Conservation (phyloP, 2,329 filamentous ascomycete genomes). For the Calonectria pteridis region DNA sequence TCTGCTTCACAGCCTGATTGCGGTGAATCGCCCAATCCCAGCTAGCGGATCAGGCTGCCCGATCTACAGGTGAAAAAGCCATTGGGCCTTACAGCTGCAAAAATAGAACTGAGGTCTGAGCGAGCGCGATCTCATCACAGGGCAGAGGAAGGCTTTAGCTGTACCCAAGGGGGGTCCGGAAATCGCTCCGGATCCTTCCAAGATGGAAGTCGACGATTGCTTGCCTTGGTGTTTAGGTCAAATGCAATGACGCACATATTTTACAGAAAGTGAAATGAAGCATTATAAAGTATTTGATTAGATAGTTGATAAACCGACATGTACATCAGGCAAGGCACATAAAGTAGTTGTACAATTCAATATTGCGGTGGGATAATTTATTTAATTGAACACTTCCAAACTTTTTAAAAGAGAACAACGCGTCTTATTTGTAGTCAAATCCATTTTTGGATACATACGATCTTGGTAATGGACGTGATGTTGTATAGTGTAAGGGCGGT, state of each 20-base stretch:
- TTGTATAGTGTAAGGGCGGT: too few relatives aligned
- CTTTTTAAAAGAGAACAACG: too few relatives aligned
- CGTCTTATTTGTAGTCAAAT: background rate
- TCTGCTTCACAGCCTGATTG: background rate
- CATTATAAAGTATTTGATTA: background rate
- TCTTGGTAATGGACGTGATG: background rate
- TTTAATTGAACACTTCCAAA: too few relatives aligned
- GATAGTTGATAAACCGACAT: too few relatives aligned
- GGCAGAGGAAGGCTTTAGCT: background rate
- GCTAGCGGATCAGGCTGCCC: background rate
- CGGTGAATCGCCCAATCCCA: background rate
- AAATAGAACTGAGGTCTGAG: background rate
- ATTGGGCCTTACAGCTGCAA: background rate
- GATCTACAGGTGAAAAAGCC: background rate
- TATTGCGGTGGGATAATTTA: too few relatives aligned
- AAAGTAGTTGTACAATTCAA: too few relatives aligned
- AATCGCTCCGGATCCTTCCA: background rate
- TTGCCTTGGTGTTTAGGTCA: background rate
- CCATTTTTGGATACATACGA: background rate
- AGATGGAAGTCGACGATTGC: background rate
- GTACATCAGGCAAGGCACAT: too few relatives aligned
- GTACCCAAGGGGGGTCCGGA: background rate
- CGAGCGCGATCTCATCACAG: background rate
- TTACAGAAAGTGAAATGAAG: background rate
- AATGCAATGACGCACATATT: background rate